A percentile compares a stretch with the other conserved stretches of the same genome.
These are phyloP conservation scores for Aspergillus incahuasiensis DNA, from an alignment of 495 filamentous ascomycete genomes.

Conservation along the genomic window DNA sequence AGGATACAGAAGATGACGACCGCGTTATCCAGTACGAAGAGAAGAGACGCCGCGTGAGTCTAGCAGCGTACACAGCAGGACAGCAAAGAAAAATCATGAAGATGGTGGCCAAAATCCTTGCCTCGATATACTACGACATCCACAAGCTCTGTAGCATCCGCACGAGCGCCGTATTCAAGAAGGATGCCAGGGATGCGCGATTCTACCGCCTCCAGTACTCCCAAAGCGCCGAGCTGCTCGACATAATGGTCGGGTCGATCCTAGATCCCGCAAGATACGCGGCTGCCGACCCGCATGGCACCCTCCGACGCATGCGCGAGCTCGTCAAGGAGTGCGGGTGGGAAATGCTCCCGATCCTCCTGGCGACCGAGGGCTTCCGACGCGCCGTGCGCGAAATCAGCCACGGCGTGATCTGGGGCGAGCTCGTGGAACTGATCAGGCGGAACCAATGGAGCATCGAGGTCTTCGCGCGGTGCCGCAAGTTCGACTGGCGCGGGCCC, in stretches of 20 bases:
- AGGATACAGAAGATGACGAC: background rate
- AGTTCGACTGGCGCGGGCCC: conserved; percentile 27
- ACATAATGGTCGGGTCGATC: background rate
- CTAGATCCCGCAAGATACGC: background rate
- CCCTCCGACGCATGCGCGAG: background rate
- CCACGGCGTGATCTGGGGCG: conserved; percentile 15
- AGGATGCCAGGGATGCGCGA: background rate
- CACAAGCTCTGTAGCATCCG: conserved; percentile 8
- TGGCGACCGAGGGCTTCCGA: conserved; percentile 30
- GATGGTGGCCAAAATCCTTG: conserved; percentile 5
- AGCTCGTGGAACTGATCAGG: conserved; percentile 15
- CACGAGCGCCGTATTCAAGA: background rate
- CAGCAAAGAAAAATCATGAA: background rate
- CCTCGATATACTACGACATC: conserved; percentile 22
- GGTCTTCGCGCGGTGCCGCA: conserved; percentile 25
- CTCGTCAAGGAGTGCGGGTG: conserved; percentile 22
- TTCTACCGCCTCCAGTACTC: background rate
- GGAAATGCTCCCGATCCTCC: conserved; percentile 33
- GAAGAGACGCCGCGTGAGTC: background rate
- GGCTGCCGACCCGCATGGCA: background rate
- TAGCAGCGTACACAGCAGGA: background rate
- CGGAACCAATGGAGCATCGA: conserved; percentile 26
- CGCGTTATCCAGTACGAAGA: too few species aligned
- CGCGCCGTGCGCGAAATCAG: conserved; percentile 3
- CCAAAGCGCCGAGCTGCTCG: background rate